Percentiles rank a stretch among this genome's conserved stretches.
These are phyloP conservation scores for Dipteronia sinensis DNA, from an alignment of 345 rosid species.

Conservation along the genomic window DNA sequence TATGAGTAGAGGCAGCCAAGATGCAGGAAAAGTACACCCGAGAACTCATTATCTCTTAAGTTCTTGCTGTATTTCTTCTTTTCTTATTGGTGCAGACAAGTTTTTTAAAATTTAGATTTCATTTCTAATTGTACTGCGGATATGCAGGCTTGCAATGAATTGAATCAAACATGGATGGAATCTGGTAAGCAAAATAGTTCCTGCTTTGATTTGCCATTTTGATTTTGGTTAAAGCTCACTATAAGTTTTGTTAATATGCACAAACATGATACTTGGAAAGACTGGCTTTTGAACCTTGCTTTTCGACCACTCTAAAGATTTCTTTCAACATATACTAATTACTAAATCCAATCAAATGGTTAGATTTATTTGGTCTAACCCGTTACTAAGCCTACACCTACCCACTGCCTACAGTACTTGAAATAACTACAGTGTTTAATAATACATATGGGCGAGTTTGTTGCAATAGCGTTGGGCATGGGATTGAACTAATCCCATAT, in stretches of 20 bases:
- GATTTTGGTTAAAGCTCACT: background rate
- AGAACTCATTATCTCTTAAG: background rate
- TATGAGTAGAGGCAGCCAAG: background rate
- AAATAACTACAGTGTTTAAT: slow-evolving; percentile 10
- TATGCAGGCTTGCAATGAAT: slow-evolving; percentile 94
- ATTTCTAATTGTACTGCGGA: slow-evolving; percentile 16
- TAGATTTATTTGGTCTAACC: background rate
- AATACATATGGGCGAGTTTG: background rate
- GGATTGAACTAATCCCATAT: background rate
- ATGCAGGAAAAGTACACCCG: background rate
- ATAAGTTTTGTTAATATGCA: slow-evolving; percentile 3
- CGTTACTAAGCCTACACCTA: background rate
- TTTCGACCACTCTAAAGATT: background rate
- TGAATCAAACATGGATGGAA: slow-evolving; percentile 94
- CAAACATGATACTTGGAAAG: slow-evolving; percentile 5
- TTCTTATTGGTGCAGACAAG: background rate
- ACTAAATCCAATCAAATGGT: background rate
- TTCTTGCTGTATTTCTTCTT: background rate
- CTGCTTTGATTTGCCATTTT: background rate
- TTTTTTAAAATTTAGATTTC: background rate
- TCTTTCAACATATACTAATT: background rate
- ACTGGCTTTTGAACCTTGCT: background rate
- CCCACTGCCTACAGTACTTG: slow-evolving; percentile 10
- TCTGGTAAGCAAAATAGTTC: slow-evolving; percentile 57
- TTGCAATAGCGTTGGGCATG: background rate